phyloP scores from a whole-genome alignment of 208 protist species.

The Strigomonas galati region DNA sequence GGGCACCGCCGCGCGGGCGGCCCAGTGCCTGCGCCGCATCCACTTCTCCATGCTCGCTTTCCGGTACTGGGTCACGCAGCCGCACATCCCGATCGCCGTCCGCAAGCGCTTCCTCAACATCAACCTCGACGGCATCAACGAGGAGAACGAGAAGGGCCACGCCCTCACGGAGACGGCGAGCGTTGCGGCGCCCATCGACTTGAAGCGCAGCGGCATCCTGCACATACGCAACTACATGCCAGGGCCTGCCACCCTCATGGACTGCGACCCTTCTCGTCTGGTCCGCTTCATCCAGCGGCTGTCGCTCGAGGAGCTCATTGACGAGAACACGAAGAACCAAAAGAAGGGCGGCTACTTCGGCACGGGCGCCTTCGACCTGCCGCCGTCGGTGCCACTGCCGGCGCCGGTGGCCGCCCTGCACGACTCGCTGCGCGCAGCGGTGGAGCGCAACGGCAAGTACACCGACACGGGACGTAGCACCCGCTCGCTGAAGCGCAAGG shows the following conservation, averaged over 20 bases:
- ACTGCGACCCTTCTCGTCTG: slow-evolving; percentile 78
- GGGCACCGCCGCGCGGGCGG: slow-evolving; percentile 44
- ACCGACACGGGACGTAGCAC: slow-evolving; percentile 29
- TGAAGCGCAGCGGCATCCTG: slow-evolving; percentile 86
- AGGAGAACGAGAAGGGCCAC: slow-evolving; percentile 48
- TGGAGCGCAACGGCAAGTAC: slow-evolving; percentile 21
- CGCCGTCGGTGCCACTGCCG: slow-evolving; percentile 22
- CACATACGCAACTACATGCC: slow-evolving; percentile 91
- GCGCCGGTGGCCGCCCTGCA: slow-evolving; percentile 21
- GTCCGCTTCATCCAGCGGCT: slow-evolving; percentile 84
- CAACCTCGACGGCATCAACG: slow-evolving; percentile 57
- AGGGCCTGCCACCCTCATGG: slow-evolving; percentile 74
- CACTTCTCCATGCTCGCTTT: slow-evolving; percentile 81
- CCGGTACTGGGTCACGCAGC: slow-evolving; percentile 74
- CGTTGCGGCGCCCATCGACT: slow-evolving; percentile 69
- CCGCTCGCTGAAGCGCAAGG: slow-evolving; percentile 40
- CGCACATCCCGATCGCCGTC: slow-evolving; percentile 79
- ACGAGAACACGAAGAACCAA: slow-evolving; percentile 39
- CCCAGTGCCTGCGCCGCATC: slow-evolving; percentile 57
- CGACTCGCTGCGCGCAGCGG: slow-evolving; percentile 21
- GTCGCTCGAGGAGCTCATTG: slow-evolving; percentile 77
- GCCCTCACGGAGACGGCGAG: slow-evolving; percentile 42
- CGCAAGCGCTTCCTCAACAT: slow-evolving; percentile 84
- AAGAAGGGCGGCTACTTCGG: slow-evolving; percentile 19
- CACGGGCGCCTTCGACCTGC: slow-evolving; percentile 53